Evolutionary conservation across 768 basidiomycete genomes (phyloP).

Genomic region (Imleria badia): DNA sequence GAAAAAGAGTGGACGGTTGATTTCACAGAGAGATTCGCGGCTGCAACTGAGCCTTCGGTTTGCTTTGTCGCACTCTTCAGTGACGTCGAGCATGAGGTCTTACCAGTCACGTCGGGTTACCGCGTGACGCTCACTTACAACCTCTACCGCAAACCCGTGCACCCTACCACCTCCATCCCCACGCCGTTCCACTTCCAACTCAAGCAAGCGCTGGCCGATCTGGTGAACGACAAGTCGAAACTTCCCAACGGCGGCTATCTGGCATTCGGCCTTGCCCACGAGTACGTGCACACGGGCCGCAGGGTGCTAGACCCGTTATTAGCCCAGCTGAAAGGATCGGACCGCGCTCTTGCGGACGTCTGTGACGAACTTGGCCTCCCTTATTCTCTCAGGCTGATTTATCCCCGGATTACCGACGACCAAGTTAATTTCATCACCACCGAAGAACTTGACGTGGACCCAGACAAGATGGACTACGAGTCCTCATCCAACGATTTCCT

Average conservation of each 20-base stretch:
- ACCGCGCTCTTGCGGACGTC: constrained; percentile 3
- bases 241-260: constrained; percentile 13
- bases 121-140: constrained; percentile 49
- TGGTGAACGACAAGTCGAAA: background rate
- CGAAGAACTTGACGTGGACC: background rate
- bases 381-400: constrained; percentile 1
- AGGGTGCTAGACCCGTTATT: background rate
- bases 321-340: constrained; percentile 15
- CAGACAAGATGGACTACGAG: background rate
- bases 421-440: background rate
- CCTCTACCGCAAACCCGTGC: constrained; percentile 16
- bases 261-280: constrained; percentile 14
- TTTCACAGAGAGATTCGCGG: background rate
- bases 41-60: constrained; percentile 9
- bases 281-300: constrained; percentile 5
- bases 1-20: constrained; percentile 4
- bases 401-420: background rate
- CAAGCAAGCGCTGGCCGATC: background rate
- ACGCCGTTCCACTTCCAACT: background rate
- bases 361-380: constrained; percentile 6
- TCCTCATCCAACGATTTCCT: background rate
- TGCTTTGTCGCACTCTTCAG: constrained; percentile 44
- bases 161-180: background rate
- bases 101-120: no score
- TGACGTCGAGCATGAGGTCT: no score